Conservation (phyloP, 2,329 filamentous ascomycete genomes). For the Ilyonectria robusta region DNA sequence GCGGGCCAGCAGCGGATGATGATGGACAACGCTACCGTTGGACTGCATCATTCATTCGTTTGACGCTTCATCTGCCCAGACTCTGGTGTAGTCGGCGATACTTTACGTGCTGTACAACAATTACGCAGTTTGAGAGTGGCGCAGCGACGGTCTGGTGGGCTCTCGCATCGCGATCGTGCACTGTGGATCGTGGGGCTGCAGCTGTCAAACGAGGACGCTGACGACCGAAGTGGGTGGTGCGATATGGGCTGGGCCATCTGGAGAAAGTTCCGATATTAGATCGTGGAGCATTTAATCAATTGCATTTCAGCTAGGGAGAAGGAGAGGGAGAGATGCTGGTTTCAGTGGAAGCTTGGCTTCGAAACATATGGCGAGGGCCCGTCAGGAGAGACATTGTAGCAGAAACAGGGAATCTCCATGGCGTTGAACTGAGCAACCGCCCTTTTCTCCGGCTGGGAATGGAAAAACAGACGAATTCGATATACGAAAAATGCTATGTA, state of each 20-base stretch:
- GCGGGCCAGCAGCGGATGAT: background rate
- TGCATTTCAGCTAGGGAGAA: background rate
- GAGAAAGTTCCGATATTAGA: background rate
- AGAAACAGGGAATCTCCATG: background rate
- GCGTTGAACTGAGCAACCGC: background rate
- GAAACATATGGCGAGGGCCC: background rate
- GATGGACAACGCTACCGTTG: background rate
- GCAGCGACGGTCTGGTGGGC: slow-evolving; percentile 6
- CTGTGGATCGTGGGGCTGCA: background rate
- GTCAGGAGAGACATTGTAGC: background rate
- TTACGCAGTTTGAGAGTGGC: slow-evolving; percentile 21
- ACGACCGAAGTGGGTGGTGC: background rate
- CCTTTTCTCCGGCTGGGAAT: too few species aligned
- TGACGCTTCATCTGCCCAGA: background rate
- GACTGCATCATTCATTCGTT: background rate
- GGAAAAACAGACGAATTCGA: background rate
- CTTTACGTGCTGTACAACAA: background rate
- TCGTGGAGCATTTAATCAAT: background rate
- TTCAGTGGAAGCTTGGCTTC: background rate
- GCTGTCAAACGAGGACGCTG: slow-evolving; percentile 2
- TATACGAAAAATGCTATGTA: too few species aligned
- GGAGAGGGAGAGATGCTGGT: background rate
- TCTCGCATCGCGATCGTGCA: background rate
- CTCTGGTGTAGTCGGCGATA: background rate
- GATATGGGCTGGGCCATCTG: background rate